These are phyloP conservation scores for Thermochaetoides dissita DNA, from an alignment of 2,329 filamentous ascomycete genomes.

Conservation along the genomic window DNA sequence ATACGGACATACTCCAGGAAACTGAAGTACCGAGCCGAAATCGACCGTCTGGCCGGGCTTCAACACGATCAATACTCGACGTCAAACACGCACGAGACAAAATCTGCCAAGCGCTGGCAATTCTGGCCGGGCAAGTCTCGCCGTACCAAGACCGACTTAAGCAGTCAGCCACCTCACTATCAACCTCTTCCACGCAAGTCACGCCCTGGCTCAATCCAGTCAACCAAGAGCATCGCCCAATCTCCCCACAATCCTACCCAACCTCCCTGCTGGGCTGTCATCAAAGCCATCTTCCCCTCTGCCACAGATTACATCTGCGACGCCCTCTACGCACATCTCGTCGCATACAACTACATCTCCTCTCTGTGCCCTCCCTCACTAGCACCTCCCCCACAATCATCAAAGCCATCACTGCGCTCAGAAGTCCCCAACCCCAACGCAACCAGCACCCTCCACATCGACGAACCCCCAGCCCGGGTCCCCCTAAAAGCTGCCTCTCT, in stretches of 20 bases:
- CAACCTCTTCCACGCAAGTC: neutral
- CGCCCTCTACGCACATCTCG: constrained; percentile 43
- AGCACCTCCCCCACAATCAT: constrained; percentile 14
- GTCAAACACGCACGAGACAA: constrained; percentile 1
- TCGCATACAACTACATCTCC: constrained; percentile 44
- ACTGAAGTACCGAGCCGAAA: constrained; percentile 26
- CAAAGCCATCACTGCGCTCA: constrained; percentile 12
- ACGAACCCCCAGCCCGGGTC: neutral
- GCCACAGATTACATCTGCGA: constrained; percentile 43
- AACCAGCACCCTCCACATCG: constrained; percentile 20
- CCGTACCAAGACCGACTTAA: constrained; percentile 10
- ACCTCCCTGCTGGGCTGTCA: constrained; percentile 11
- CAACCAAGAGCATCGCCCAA: neutral
- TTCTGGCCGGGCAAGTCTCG: constrained; percentile 8
- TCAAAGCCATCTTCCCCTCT: constrained; percentile 38
- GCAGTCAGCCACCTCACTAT: neutral
- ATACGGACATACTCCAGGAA: constrained; percentile 43
- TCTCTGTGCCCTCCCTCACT: constrained; percentile 19
- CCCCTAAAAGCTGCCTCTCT: constrained; percentile 39
- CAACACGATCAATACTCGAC: constrained; percentile 11
- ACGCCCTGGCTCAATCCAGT: neutral
- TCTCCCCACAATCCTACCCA: neutral
- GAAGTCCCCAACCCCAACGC: constrained; percentile 13
- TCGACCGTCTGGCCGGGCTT: constrained; percentile 4
- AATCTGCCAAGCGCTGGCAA: constrained; percentile 10